A percentile compares a stretch with the other conserved stretches of the same genome.
Evolutionary conservation across 2,329 filamentous ascomycete genomes (phyloP).

Genomic region (Aureobasidium leucospermi): DNA sequence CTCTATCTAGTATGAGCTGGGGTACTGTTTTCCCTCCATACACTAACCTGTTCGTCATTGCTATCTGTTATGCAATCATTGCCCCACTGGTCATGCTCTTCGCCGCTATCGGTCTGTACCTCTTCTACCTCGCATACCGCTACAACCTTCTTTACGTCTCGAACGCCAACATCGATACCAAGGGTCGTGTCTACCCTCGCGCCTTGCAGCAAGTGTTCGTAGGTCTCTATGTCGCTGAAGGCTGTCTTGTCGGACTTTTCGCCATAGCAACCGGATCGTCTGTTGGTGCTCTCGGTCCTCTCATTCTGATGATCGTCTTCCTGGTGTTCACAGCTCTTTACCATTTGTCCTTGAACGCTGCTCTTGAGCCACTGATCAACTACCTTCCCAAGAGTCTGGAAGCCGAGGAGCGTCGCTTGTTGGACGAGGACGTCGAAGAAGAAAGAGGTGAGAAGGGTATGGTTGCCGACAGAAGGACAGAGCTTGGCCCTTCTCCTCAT

Average conservation of each 20-base stretch:
- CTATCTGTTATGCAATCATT: constrained; percentile 79
- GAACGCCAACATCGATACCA: constrained; percentile 75
- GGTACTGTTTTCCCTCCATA: constrained; percentile 76
- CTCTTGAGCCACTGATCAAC: constrained; percentile 67
- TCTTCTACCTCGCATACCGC: constrained; percentile 81
- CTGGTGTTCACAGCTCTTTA: constrained; percentile 69
- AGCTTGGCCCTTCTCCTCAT: constrained; percentile 28
- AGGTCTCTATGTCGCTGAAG: constrained; percentile 73
- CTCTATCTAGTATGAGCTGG: constrained; percentile 68
- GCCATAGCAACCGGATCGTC: constrained; percentile 54
- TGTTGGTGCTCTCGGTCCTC: constrained; percentile 48
- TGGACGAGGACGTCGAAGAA: constrained; percentile 25
- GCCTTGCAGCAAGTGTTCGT: constrained; percentile 79
- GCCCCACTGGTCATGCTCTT: constrained; percentile 80
- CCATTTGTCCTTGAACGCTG: constrained; percentile 65
- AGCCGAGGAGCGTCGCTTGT: constrained; percentile 30
- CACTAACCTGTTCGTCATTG: constrained; percentile 73
- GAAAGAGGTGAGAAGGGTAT: constrained; percentile 26
- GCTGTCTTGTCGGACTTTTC: constrained; percentile 81
- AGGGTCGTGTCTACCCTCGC: constrained; percentile 80
- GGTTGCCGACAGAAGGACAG: constrained; percentile 28
- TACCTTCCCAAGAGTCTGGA: constrained; percentile 56
- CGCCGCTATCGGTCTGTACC: constrained; percentile 65
- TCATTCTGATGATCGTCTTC: constrained; percentile 69
- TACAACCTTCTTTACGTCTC: constrained; percentile 89